Evolutionary conservation across 169 alveolate genomes (phyloP), one percentile per base, ranked within the genome.

Genomic region (Plasmodium gaboni): DNA sequence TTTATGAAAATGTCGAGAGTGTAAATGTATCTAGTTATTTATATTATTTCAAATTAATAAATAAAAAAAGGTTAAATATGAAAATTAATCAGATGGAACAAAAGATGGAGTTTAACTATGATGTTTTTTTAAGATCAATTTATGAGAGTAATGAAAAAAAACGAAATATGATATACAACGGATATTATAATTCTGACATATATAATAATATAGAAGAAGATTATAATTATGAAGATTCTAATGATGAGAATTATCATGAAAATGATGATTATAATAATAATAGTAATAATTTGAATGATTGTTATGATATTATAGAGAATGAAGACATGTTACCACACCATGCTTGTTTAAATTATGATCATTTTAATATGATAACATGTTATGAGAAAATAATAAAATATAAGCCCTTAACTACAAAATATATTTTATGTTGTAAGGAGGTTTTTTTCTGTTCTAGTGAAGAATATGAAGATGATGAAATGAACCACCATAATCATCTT

Each of bases 311-410:
- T 5, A 26, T 17, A 19, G 69, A 60, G 28, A 13, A 17, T 13
- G 15, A 53, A n/a, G 19, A 15, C 24, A 53, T 53, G 61, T 4
- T 53, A 17, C 50, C 55, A 53, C 28, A 19, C 53, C 46, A 38
- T 38, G 2, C 46, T 38, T 38, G 46, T 38, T 24, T 38, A 17
- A 12, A 5, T 38, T 32, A 24, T 50, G 2, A 59, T 1, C 19
- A 60, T 60, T 44, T 3, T 12, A 32, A 9, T 17, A 12, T 76
- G 28, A 13, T 50, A 55, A 76, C 89, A 50, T 76, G 89, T 17
- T 76, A 32, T 53, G 89, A 76, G 2, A 64, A 22, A 3, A 48
- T 76, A 13, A 17, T 76, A n/a, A 76, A 51, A 64, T n/a, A 76
- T 24, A 76, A 76, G 17, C 38, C 46, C 8, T 32, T 76, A 0